These are phyloP conservation scores for Beverwykella pulmonaria DNA, from an alignment of 495 filamentous ascomycete species.

Conservation along the genomic window DNA sequence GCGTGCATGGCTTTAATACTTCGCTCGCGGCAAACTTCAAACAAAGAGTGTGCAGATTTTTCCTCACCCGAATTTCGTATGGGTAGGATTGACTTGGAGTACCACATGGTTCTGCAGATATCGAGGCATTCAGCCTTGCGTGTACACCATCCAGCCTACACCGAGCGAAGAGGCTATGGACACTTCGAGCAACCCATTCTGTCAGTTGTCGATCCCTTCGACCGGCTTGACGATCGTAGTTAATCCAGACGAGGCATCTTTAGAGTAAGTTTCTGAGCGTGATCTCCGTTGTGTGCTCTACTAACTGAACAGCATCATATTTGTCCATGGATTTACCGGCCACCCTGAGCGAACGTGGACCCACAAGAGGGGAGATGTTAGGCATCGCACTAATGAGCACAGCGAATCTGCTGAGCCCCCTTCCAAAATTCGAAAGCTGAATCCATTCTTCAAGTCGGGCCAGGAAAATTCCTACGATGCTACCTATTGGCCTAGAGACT, in stretches of 20 bases:
- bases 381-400: not conserved
- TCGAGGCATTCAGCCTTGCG: too few relatives aligned
- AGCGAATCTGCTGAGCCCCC: not conserved
- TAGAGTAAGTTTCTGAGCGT: conserved; percentile 10
- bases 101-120: too few relatives aligned
- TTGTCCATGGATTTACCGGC: conserved; percentile 23
- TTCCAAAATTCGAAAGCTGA: conserved; percentile 2
- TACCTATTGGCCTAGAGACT: conserved; percentile 37
- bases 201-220: too few relatives aligned
- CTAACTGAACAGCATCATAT: conserved; percentile 10
- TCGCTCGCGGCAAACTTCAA: too few relatives aligned
- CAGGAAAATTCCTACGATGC: not conserved
- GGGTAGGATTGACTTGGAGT: too few relatives aligned
- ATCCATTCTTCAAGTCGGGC: not conserved
- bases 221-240: not conserved
- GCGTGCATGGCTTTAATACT: too few relatives aligned
- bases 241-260: not conserved
- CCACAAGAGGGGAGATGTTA: conserved; percentile 8
- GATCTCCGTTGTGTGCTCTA: not conserved
- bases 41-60: too few relatives aligned
- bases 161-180: too few relatives aligned
- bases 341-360: conserved; percentile 19
- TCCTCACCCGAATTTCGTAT: too few relatives aligned
- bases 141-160: too few relatives aligned
- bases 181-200: too few relatives aligned